A percentile compares a stretch with the other conserved stretches of the same genome.
These are phyloP conservation scores for Pseudozyma pruni DNA, from an alignment of 1,284 basidiomycete species.

Conservation along the genomic window DNA sequence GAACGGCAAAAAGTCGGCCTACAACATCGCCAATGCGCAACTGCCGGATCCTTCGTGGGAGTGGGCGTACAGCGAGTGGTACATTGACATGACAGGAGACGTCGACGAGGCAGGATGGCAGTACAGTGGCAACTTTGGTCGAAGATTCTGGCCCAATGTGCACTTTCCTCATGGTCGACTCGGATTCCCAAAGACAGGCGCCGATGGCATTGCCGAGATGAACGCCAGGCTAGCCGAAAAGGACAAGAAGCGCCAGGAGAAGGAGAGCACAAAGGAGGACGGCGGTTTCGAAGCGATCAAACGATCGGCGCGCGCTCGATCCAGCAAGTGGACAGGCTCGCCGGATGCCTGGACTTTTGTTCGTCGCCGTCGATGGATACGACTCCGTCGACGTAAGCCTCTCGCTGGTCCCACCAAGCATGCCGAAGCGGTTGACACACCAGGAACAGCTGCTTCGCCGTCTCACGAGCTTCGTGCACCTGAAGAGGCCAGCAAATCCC, in stretches of 20 bases:
- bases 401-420: slow-evolving; percentile 8
- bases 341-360: slow-evolving; percentile 61
- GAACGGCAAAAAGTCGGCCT: slow-evolving; percentile 52
- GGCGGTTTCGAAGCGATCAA: slow-evolving; percentile 64
- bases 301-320: slow-evolving; percentile 50
- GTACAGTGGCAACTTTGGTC: slow-evolving; percentile 63
- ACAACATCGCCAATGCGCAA: slow-evolving; percentile 65
- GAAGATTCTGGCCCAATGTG: slow-evolving; percentile 45
- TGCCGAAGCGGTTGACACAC: slow-evolving; percentile 4
- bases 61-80: slow-evolving; percentile 65
- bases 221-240: slow-evolving; percentile 37
- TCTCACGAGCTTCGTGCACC: slow-evolving; percentile 10
- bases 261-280: slow-evolving; percentile 55
- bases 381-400: slow-evolving; percentile 53
- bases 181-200: slow-evolving; percentile 46
- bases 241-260: slow-evolving; percentile 35
- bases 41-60: slow-evolving; percentile 66
- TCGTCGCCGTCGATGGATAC: slow-evolving; percentile 63
- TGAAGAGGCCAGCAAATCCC: slow-evolving; percentile 2
- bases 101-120: slow-evolving; percentile 67
- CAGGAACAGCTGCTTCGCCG: slow-evolving; percentile 15
- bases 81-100: slow-evolving; percentile 67
- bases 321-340: slow-evolving; percentile 58
- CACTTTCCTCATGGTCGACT: slow-evolving; percentile 43
- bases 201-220: slow-evolving; percentile 48